Evolutionary conservation across 257 asterid genomes (phyloP).

Genomic region (Fraxinus americana): DNA sequence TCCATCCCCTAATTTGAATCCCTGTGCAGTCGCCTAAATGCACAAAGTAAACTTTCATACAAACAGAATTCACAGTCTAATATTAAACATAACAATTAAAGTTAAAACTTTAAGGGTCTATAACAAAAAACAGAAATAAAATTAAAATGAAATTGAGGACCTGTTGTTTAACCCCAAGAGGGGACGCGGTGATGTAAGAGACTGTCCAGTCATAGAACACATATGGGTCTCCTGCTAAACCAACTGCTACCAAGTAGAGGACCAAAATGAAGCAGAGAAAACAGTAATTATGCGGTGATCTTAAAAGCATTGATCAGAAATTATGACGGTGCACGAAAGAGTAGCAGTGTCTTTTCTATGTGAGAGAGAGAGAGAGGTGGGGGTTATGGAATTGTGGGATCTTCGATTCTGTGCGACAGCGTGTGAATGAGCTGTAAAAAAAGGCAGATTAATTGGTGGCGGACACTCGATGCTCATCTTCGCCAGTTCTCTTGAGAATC

Average conservation of each 20-base stretch:
- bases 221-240: conserved; percentile 70
- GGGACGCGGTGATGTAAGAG: conserved; percentile 78
- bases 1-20: too few relatives aligned
- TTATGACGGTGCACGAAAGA: conserved; percentile 14
- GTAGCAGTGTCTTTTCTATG: not conserved
- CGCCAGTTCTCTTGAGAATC: conserved; percentile 16
- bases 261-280: conserved; percentile 40
- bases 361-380: not conserved
- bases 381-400: conserved; percentile 6
- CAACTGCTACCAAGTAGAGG: conserved; percentile 36
- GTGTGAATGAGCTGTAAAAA: conserved; percentile 13
- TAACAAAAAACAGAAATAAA: not conserved
- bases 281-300: conserved; percentile 31
- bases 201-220: conserved; percentile 80
- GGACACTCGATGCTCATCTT: conserved; percentile 18
- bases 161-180: conserved; percentile 86
- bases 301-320: conserved; percentile 56
- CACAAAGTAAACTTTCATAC: not conserved
- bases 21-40: not conserved
- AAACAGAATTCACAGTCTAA: not conserved
- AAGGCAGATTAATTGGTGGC: conserved; percentile 29
- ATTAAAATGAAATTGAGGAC: conserved; percentile 34
- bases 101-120: not conserved
- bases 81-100: not conserved
- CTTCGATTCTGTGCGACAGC: conserved; percentile 3